These are phyloP conservation scores for Priceomyces carsonii DNA, from an alignment of 805 yeast species.

Conservation along the genomic window DNA sequence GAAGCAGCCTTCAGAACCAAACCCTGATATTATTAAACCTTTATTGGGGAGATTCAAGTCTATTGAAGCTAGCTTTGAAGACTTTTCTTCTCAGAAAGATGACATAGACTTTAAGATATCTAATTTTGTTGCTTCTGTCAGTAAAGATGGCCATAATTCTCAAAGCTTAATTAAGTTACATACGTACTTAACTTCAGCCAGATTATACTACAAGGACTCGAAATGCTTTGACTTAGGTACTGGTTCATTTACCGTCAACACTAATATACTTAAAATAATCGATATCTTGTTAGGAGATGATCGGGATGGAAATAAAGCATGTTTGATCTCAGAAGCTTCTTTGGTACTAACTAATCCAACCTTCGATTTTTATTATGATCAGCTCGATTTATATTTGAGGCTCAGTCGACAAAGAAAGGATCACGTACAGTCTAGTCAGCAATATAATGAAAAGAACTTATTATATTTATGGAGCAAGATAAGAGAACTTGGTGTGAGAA, in stretches of 20 bases:
- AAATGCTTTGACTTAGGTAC: slow-evolving; percentile 39
- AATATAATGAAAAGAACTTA: slow-evolving; percentile 6
- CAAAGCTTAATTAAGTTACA: slow-evolving; percentile 12
- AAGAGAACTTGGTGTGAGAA: slow-evolving; percentile 19
- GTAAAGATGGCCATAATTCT: slow-evolving; percentile 8
- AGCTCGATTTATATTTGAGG: slow-evolving; percentile 21
- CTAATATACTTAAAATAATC: slow-evolving; percentile 21
- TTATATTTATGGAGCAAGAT: slow-evolving; percentile 11
- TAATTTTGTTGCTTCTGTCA: slow-evolving; percentile 20
- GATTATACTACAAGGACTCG: slow-evolving; percentile 27
- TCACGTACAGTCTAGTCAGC: background rate
- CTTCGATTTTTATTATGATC: slow-evolving; percentile 39
- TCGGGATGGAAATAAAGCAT: slow-evolving; percentile 6
- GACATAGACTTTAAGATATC: slow-evolving; percentile 16
- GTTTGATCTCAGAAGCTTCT: slow-evolving; percentile 11
- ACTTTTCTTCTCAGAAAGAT: slow-evolving; percentile 20
- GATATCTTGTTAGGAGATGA: slow-evolving; percentile 9
- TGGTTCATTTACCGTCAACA: slow-evolving; percentile 24
- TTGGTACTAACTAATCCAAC: slow-evolving; percentile 35
- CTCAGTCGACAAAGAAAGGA: slow-evolving; percentile 8
- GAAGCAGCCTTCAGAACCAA: no score
- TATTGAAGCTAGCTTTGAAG: slow-evolving; percentile 24
- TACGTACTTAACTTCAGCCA: slow-evolving; percentile 29
- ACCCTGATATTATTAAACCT: slow-evolving; percentile 7
- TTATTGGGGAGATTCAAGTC: slow-evolving; percentile 12